phyloP scores from a whole-genome alignment of 305 asterid species.

The Rubia tinctorum region DNA sequence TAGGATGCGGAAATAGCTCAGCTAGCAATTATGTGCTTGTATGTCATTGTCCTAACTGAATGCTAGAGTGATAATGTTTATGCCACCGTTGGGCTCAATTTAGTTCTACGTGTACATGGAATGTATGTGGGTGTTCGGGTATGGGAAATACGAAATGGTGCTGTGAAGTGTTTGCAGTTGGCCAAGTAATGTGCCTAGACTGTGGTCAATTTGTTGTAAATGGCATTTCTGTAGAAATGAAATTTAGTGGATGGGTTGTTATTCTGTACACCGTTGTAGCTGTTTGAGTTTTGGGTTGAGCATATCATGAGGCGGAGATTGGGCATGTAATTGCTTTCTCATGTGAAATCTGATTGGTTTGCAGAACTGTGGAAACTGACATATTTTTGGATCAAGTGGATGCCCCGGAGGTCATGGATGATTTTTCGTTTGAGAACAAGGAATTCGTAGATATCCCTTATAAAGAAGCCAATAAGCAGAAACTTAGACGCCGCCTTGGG shows the following conservation, averaged over 20 bases:
- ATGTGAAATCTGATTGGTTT: slow-evolving; percentile 17
- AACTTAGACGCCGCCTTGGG: slow-evolving; percentile 71
- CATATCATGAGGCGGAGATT: neutral
- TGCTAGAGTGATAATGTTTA: neutral
- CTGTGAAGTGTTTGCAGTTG: neutral
- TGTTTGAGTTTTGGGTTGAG: slow-evolving; percentile 1
- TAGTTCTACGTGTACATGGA: neutral
- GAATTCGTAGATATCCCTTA: slow-evolving; percentile 82
- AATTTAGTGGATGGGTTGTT: neutral
- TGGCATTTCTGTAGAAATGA: neutral
- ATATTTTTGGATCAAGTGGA: slow-evolving; percentile 74
- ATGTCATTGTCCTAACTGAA: neutral
- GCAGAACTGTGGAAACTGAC: slow-evolving; percentile 89
- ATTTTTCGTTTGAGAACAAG: slow-evolving; percentile 84
- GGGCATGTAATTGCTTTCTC: slow-evolving; percentile 14
- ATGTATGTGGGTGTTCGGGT: neutral
- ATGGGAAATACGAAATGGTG: neutral
- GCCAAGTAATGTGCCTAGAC: neutral
- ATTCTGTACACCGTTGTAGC: neutral
- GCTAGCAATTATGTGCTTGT: neutral
- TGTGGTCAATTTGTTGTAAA: neutral
- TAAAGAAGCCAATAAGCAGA: slow-evolving; percentile 76
- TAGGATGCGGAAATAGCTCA: neutral
- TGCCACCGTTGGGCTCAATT: neutral
- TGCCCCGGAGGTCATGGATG: slow-evolving; percentile 82